Evolutionary conservation across 805 yeast species (phyloP).

Genomic region (Debaryomyces maramus): DNA sequence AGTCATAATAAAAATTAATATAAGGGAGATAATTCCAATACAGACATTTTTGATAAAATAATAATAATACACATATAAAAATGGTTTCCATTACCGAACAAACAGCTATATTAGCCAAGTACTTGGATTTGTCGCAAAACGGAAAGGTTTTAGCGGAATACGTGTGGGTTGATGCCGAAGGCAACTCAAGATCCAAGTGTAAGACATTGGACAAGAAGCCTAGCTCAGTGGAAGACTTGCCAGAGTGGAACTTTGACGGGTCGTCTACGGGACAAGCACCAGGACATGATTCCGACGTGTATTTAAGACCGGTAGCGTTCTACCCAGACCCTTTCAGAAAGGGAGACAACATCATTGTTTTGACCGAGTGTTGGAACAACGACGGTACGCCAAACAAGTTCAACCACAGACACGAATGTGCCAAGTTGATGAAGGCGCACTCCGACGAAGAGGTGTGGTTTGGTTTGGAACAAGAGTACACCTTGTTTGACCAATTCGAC

Average conservation of each 20-base stretch:
- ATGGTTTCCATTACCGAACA: slow-evolving; percentile 55
- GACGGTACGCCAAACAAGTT: slow-evolving; percentile 99
- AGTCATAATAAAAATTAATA: too few species aligned
- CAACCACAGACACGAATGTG: slow-evolving; percentile 97
- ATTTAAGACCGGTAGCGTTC: slow-evolving; percentile 91
- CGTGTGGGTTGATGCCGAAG: slow-evolving; percentile 95
- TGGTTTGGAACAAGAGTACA: slow-evolving; percentile 98
- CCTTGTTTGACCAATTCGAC: slow-evolving; percentile 88
- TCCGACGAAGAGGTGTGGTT: slow-evolving; percentile 86
- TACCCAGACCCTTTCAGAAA: slow-evolving; percentile 97
- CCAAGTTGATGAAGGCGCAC: slow-evolving; percentile 92
- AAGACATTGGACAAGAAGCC: slow-evolving; percentile 76
- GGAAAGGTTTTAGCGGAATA: slow-evolving; percentile 93
- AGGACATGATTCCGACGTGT: slow-evolving; percentile 94
- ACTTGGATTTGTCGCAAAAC: slow-evolving; percentile 78
- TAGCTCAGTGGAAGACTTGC: slow-evolving; percentile 76
- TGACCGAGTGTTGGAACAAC: slow-evolving; percentile 96
- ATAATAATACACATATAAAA: slow-evolving; percentile 8
- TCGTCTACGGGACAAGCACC: slow-evolving; percentile 99
- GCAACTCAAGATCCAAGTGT: slow-evolving; percentile 91
- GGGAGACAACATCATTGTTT: slow-evolving; percentile 94
- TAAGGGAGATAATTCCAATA: too few species aligned
- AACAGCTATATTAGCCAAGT: slow-evolving; percentile 80
- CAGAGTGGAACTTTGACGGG: slow-evolving; percentile 99
- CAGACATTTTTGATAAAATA: too few species aligned